Conservation (phyloP, 1,284 basidiomycete genomes). For the Pseudozyma sp. region DNA sequence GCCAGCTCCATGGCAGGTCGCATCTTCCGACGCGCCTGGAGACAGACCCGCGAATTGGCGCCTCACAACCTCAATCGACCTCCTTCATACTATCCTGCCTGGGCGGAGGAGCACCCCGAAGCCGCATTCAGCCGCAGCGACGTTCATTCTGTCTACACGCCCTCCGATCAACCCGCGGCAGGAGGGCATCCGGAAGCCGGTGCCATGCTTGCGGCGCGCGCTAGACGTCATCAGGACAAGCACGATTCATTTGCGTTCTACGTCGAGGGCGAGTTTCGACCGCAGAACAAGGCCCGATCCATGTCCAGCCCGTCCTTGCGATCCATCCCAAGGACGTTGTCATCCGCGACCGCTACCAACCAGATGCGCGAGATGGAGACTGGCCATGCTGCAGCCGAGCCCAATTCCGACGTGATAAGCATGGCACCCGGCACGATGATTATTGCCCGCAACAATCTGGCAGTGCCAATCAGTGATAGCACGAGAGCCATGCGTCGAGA, state of each 20-base stretch:
- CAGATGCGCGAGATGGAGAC: constrained; percentile 40
- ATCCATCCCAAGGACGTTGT: constrained; percentile 16
- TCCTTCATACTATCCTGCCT: constrained; percentile 54
- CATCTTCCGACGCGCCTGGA: constrained; percentile 59
- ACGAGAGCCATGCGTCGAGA: not conserved
- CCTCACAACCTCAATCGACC: constrained; percentile 50
- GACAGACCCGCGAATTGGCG: constrained; percentile 51
- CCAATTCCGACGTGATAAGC: constrained; percentile 1
- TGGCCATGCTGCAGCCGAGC: constrained; percentile 4
- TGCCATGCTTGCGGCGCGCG: not conserved
- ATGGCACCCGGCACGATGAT: constrained; percentile 23
- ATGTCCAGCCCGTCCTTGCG: constrained; percentile 23
- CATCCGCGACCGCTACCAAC: constrained; percentile 13
- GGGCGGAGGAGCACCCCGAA: constrained; percentile 48
- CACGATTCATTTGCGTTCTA: constrained; percentile 39
- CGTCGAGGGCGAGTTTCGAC: constrained; percentile 44
- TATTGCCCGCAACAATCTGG: constrained; percentile 23
- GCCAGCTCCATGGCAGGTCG: constrained; percentile 56
- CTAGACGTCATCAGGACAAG: constrained; percentile 10
- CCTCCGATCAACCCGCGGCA: constrained; percentile 3
- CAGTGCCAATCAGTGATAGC: constrained; percentile 2
- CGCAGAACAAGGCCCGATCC: constrained; percentile 24
- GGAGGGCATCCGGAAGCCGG: constrained; percentile 1
- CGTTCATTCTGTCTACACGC: constrained; percentile 5
- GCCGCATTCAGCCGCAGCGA: constrained; percentile 7